Base-by-base conservation (phyloP, 208 protist species). In the Crithidia brevicula region DNA sequence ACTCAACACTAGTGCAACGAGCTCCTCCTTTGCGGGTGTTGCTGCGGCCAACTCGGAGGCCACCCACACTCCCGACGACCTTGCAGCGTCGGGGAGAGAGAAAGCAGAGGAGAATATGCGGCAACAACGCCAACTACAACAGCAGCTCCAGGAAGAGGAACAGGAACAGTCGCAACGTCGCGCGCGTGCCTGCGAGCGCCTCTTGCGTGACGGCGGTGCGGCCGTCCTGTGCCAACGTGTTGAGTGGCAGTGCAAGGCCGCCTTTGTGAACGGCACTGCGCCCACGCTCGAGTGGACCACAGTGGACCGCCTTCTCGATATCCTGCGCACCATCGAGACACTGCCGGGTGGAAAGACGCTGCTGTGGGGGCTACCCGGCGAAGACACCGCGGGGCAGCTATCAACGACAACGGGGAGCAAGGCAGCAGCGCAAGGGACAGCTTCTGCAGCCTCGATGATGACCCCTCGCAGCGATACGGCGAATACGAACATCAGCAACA, bases 261-360 rank as follows among this genome's bases (percentile, higher is more conserved):
- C 79, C 33, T 85, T 94, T 42, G 31, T 74, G 31, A 68, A 72
- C 42, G 61, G 69, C 36, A 74, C 64, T 18, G 54, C 78, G 25
- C 83, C 85, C 2, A 16, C 40, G 22, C 51, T 85, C 23, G 85
- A 82, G 38, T 93, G 88, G 88, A 4, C 58, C 9, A 76, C 51
- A n/a, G 38, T 91, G 3, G 66, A 91, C 28, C 72, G 67, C 30
- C 57, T 93, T 9, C 67, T 94, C 18, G 73, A 91, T 10, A 74
- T 88, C 6, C 62, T 94, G 30, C 11, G 46, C 31, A 58, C 66
- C 9, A 46, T 80, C 15, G 77, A 77, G 46, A 38, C 61, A 4
- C 30, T 67, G 33, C 46, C 51, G 4, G 58, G 61, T 7, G 67
- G 62, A 5, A 11, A 66, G 20, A 8, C 30, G n/a, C 13, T 74